Conservation (phyloP, 139 green algal genomes). For the Chlamydomonas applanata region DNA sequence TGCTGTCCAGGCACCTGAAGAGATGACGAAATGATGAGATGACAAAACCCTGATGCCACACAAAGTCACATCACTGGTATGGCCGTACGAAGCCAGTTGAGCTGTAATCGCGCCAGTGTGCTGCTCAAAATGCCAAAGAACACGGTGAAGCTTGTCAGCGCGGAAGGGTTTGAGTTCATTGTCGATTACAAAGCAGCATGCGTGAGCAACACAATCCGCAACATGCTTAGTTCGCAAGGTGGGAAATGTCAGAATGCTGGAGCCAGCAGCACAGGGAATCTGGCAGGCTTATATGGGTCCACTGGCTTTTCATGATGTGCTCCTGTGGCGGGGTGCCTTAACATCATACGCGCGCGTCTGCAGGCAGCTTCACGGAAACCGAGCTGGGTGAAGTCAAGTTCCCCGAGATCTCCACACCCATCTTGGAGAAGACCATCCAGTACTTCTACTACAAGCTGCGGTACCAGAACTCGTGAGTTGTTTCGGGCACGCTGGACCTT, state of each 20-base stretch:
- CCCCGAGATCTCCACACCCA: conserved; percentile 85
- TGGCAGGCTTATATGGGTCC: too few species aligned
- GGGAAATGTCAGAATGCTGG: neutral
- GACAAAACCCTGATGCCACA: too few species aligned
- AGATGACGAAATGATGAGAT: too few species aligned
- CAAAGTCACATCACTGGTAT: too few species aligned
- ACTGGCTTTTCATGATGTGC: too few species aligned
- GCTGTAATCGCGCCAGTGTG: neutral
- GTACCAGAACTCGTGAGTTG: conserved; percentile 77
- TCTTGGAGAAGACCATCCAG: conserved; percentile 94
- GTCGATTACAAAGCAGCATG: conserved; percentile 93
- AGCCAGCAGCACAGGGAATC: neutral
- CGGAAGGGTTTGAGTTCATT: conserved; percentile 96
- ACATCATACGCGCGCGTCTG: neutral
- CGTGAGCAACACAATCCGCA: conserved; percentile 95
- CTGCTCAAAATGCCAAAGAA: conserved; percentile 54
- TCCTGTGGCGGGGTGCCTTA: too few species aligned
- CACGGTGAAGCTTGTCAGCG: conserved; percentile 92
- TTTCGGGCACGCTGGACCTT: too few species aligned
- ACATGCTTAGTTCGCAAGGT: conserved; percentile 94
- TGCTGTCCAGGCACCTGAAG: too few species aligned
- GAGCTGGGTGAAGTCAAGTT: conserved; percentile 87
- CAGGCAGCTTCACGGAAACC: conserved; percentile 93
- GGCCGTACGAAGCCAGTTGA: neutral
- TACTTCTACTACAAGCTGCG: conserved; percentile 99